Base-by-base conservation (phyloP, 2,329 filamentous ascomycete genomes). In the Colletotrichum plurivorum region DNA sequence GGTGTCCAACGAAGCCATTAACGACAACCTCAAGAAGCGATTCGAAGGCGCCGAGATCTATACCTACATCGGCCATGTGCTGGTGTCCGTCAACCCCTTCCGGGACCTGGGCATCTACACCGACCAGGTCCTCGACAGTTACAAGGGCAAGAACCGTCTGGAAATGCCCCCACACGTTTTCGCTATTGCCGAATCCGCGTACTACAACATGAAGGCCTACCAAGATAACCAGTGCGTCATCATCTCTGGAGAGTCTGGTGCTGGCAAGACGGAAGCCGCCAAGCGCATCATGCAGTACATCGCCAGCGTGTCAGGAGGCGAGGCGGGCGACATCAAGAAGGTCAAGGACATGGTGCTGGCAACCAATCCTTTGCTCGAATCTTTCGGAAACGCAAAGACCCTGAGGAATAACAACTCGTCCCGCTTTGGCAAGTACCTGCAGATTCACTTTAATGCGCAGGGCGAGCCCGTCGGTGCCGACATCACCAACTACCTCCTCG, bases 181-280 rank as follows among this genome's bases (percentile, higher is more conserved):
- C 80, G 95, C 94, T 70, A 96, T 99, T 77, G 96, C 96, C 78
- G 96, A 99, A 83, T 93, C 95, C 8, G 83, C 95, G 63, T 99
- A 99, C 85, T 98, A 98, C 85, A 98, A 99, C 85, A 98, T 99
- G 96, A 98, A 98, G 81, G 95, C 95, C 54, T 99, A 99, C 87
- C 94, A 94, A 77, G 96, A 98, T 75, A 98, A 98, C 84, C 96
- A 99, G 81, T 98, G 96, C 84, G 95, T 99, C 74, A 99, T 99
- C 81, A 99, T 99, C 75, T 98, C 96, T 5, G 96, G 96, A 78
- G 96, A 99, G 83, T 98, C 96, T 3, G 96, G 96, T 78, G 96
- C 96, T 41, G 96, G 96, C 80, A 99, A 99, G 87, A 99, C 96
- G 15, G 96, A 99, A 82, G 96, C 96, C 5, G 96, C 96, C 70